Evolutionary conservation across 139 green algal genomes (phyloP), one percentile per base, ranked within the genome.

Genomic region (Trebouxia sp.): DNA sequence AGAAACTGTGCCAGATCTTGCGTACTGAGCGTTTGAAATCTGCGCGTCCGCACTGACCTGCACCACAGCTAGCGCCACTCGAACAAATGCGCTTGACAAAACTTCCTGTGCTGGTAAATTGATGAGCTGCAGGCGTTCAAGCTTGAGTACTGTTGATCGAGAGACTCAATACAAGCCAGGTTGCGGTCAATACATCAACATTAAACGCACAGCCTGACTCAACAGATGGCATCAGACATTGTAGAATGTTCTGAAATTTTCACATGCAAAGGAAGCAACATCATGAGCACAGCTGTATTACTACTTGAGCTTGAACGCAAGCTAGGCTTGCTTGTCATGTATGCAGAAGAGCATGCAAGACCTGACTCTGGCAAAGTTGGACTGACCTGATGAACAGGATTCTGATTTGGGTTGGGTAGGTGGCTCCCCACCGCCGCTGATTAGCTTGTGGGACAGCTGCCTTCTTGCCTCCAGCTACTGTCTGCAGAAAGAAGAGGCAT

Each of bases 361-460:
- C n/a, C n/a, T n/a, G n/a, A n/a, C n/a, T n/a, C n/a, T n/a, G n/a
- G n/a, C n/a, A n/a, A n/a, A 65, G 53, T 5, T 17, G 6, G 62
- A 30, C 74, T 12, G 5, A 78, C 62, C 78, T 65, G 41, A 78
- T 75, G 45, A 83, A 83, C 47, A 83, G 32, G 32, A 83, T 83
- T 5, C 65, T 26, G 42, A 83, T 70, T 47, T 83, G 78, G 28
- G 24, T 39, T 10, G 30, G 30, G 35, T 83, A 83, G 32, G 65
- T 69, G 65, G 78, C 78, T 24, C 78, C 78, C 78, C 78, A 83
- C 12, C 78, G 74, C 14, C 35, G 30, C 12, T 55, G 42, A 22
- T 65, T 65, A 17, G 74, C 45, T 24, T 79, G 42, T 20, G 69
- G 69, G 17, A 77, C 69, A 45, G 62, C 62, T 45, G 62, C 62